A percentile compares a stretch with the other conserved stretches of the same genome.
Conservation (phyloP, 495 filamentous ascomycete species). For the Ascobolus immersus region DNA sequence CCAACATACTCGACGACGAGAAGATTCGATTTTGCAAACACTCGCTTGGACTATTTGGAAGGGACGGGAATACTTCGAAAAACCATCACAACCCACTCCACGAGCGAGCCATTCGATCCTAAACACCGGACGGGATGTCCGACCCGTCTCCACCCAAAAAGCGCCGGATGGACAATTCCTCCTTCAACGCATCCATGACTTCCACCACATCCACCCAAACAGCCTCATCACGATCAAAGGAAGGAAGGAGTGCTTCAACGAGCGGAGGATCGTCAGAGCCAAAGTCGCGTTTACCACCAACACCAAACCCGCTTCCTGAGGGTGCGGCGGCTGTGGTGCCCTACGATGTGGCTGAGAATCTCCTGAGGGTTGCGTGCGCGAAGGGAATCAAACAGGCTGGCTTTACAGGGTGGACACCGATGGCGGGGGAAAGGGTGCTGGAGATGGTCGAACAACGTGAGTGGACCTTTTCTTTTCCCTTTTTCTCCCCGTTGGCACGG, state of each 20-base stretch:
- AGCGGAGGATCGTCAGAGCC: slow-evolving; percentile 11
- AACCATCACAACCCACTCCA: no score
- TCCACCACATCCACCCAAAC: background rate
- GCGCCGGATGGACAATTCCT: background rate
- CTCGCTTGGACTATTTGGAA: no score
- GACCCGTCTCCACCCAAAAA: no score
- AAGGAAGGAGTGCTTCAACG: slow-evolving; percentile 3
- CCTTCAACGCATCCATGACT: background rate
- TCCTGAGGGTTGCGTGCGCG: slow-evolving; percentile 32
- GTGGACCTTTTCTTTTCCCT: slow-evolving; percentile 8
- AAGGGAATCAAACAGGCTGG: slow-evolving; percentile 28
- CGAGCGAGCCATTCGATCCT: no score
- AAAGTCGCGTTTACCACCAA: slow-evolving; percentile 6
- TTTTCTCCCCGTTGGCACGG: slow-evolving; percentile 10
- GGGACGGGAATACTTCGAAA: no score
- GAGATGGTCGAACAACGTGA: slow-evolving; percentile 37
- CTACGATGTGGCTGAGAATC: slow-evolving; percentile 21
- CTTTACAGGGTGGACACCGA: slow-evolving; percentile 30
- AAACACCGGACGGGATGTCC: no score
- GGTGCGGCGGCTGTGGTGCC: slow-evolving; percentile 10
- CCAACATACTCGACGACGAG: no score
- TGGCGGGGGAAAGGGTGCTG: slow-evolving; percentile 33
- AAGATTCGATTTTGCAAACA: no score
- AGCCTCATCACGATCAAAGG: background rate
- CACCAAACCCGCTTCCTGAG: slow-evolving; percentile 4